These are phyloP conservation scores for Solanum rostratum DNA, from an alignment of 257 asterid genomes.

Conservation along the genomic window DNA sequence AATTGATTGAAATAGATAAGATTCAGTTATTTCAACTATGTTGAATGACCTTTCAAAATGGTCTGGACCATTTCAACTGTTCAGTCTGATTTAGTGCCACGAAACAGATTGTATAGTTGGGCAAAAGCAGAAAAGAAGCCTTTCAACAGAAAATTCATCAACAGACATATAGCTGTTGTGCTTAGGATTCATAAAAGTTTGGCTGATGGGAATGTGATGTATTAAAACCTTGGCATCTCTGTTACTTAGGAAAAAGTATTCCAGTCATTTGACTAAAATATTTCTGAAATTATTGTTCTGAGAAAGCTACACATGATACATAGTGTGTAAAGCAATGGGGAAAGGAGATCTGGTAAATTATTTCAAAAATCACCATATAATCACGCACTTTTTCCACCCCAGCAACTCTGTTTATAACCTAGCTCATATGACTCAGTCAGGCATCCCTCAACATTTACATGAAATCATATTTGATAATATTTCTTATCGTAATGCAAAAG, in stretches of 20 bases:
- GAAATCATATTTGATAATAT: not conserved
- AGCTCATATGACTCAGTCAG: not conserved
- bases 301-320: not conserved
- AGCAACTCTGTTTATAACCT: not conserved
- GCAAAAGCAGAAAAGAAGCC: not conserved
- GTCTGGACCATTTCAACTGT: not conserved
- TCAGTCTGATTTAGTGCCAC: no score
- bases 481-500: not conserved
- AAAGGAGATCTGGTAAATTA: not conserved
- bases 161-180: not conserved
- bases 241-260: not conserved
- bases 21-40: not conserved
- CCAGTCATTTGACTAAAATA: not conserved
- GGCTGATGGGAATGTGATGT: not conserved
- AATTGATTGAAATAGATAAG: not conserved
- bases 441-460: not conserved
- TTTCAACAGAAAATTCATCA: not conserved
- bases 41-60: not conserved
- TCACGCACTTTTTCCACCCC: not conserved
- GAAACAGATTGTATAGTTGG: not conserved
- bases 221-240: not conserved
- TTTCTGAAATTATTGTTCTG: not conserved
- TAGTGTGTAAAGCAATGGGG: not conserved
- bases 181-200: not conserved
- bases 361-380: not conserved